Conservation (phyloP, 2,329 filamentous ascomycete genomes). For the Dothideomycetes sp. region DNA sequence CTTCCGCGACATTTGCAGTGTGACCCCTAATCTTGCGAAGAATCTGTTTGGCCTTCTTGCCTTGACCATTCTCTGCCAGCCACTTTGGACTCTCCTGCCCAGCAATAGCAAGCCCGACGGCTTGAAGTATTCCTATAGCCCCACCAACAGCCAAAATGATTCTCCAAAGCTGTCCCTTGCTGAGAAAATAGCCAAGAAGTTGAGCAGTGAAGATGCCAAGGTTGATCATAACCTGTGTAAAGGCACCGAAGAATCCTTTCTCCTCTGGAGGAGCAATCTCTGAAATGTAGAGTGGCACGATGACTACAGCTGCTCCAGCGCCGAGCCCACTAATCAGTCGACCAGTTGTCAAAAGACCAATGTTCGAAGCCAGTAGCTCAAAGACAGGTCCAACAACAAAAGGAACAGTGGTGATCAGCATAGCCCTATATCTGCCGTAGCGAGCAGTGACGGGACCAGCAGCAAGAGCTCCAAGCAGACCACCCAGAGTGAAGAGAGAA, state of each 20-base stretch:
- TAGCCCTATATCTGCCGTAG: constrained; percentile 63
- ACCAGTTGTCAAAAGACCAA: constrained; percentile 59
- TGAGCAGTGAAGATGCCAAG: constrained; percentile 73
- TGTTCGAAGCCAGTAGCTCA: constrained; percentile 60
- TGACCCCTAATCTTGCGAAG: constrained; percentile 68
- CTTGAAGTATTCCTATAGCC: constrained; percentile 55
- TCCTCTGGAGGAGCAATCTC: constrained; percentile 66
- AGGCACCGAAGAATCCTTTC: constrained; percentile 57
- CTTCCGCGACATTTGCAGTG: constrained; percentile 57
- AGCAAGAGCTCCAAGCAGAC: constrained; percentile 68
- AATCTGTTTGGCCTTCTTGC: constrained; percentile 50
- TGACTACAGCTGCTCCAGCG: constrained; percentile 80
- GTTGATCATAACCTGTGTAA: constrained; percentile 92
- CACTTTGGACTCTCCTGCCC: constrained; percentile 82
- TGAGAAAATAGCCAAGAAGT: constrained; percentile 76
- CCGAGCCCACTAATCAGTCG: constrained; percentile 72
- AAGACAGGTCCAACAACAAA: constrained; percentile 66
- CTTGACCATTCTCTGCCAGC: constrained; percentile 57
- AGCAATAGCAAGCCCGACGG: constrained; percentile 54
- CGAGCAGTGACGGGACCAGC: constrained; percentile 69
- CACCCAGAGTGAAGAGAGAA: constrained; percentile 84
- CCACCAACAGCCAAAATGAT: constrained; percentile 68
- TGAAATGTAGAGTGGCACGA: constrained; percentile 88
- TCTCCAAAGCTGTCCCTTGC: constrained; percentile 69
- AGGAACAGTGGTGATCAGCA: constrained; percentile 66